These are phyloP conservation scores for Cocos nucifera DNA, from an alignment of 176 grass and related monocot species.

Conservation along the genomic window DNA sequence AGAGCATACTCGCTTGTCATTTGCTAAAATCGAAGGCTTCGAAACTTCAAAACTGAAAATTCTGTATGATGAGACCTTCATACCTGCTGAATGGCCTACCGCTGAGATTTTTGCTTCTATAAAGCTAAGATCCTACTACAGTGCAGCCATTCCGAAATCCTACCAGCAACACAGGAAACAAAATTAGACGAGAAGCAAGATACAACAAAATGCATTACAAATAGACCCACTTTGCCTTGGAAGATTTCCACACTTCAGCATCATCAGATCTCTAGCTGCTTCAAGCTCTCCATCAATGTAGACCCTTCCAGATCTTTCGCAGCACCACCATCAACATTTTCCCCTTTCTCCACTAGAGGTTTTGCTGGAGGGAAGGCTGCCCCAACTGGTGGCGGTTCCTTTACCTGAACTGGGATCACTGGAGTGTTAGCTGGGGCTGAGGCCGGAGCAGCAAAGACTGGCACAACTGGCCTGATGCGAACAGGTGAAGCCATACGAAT, in stretches of 20 bases:
- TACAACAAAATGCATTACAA: too few relatives aligned
- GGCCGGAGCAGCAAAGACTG: conserved; percentile 46
- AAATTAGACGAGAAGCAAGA: conserved; percentile 25
- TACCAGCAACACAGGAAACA: conserved; percentile 22
- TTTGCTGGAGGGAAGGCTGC: not conserved
- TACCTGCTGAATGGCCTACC: conserved; percentile 35
- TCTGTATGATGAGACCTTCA: not conserved
- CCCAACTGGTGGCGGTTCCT: conserved; percentile 17
- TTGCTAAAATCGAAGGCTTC: too few relatives aligned
- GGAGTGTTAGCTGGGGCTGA: conserved; percentile 23
- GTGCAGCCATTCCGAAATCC: conserved; percentile 32
- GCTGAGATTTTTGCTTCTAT: conserved; percentile 20
- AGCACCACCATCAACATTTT: not conserved
- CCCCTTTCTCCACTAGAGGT: not conserved
- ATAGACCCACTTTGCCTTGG: too few relatives aligned
- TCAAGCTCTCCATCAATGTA: conserved; percentile 12
- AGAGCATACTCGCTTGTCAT: too few relatives aligned
- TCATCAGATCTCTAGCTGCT: conserved; percentile 5
- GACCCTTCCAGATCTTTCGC: conserved; percentile 6
- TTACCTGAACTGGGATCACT: conserved; percentile 50
- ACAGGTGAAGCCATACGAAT: conserved; percentile 81
- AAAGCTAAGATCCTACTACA: conserved; percentile 46
- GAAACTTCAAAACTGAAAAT: not conserved
- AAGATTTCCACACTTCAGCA: too few relatives aligned
- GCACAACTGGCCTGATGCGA: conserved; percentile 65